Percentiles rank a stretch among this genome's conserved stretches.
phyloP scores from a whole-genome alignment of 768 basidiomycete species.

The Gautieria morchelliformis region DNA sequence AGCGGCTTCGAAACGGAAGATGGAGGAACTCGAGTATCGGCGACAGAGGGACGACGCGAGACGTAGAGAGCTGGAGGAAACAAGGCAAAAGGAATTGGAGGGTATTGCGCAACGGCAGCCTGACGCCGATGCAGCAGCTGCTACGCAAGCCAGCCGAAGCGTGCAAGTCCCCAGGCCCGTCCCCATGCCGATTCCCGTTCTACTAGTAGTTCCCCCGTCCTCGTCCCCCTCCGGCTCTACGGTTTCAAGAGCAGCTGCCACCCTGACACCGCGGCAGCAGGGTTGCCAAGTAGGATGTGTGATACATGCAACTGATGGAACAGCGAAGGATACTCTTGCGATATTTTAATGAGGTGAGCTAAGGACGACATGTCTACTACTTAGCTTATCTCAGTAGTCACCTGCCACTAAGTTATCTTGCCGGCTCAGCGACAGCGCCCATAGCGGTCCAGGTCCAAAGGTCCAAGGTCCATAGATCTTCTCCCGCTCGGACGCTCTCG shows the following conservation, averaged over 20 bases:
- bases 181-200: conserved; percentile 21
- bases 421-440: no score
- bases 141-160: conserved; percentile 28
- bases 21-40: conserved; percentile 13
- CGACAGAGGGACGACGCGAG: conserved; percentile 18
- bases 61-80: conserved; percentile 18
- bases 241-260: neutral
- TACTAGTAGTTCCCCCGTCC: conserved; percentile 12
- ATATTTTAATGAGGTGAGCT: no score
- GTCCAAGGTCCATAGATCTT: no score
- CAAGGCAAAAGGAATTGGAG: conserved; percentile 40
- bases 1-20: conserved; percentile 11
- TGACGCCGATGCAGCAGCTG: conserved; percentile 44
- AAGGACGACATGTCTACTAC: no score
- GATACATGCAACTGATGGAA: no score
- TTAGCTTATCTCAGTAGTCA: no score
- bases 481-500: no score
- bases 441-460: no score
- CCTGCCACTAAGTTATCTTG: no score
- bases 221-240: neutral
- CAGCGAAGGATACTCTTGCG: no score
- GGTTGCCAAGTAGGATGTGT: no score
- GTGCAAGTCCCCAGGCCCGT: conserved; percentile 18
- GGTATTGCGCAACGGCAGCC: conserved; percentile 49
- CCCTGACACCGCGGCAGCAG: neutral